Evolutionary conservation across 2,329 filamentous ascomycete species (phyloP).

Genomic region (Xenoacremonium recifei): DNA sequence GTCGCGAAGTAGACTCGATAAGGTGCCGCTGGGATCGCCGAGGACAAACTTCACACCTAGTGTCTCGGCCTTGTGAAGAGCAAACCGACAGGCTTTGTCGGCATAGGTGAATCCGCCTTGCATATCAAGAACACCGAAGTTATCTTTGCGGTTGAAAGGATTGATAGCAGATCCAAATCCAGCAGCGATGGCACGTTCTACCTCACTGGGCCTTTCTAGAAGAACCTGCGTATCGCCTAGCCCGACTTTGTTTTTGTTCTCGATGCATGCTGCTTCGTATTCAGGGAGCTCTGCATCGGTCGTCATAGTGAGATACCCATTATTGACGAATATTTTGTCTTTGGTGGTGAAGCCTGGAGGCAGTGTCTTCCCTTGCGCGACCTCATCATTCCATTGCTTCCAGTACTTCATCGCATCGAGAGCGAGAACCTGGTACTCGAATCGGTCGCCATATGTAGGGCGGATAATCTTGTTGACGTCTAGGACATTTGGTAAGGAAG

Average conservation of each 20-base stretch:
- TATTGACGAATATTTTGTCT: conserved; percentile 6
- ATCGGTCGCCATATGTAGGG: conserved; percentile 4
- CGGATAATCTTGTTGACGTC: conserved; percentile 9
- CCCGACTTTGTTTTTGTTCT: conserved; percentile 5
- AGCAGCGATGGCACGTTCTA: conserved; percentile 24
- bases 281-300: neutral
- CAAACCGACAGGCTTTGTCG: conserved; percentile 44
- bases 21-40: conserved; percentile 25
- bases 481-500: too few species aligned
- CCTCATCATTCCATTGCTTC: conserved; percentile 6
- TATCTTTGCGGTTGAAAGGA: conserved; percentile 33
- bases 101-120: conserved; percentile 44
- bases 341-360: conserved; percentile 1
- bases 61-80: conserved; percentile 39
- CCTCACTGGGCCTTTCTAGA: conserved; percentile 12
- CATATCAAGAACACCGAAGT: conserved; percentile 42
- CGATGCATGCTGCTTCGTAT: conserved; percentile 4
- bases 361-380: neutral
- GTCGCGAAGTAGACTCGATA: conserved; percentile 26
- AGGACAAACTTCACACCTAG: conserved; percentile 43
- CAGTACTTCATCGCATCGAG: conserved; percentile 5
- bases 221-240: conserved; percentile 1
- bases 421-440: conserved; percentile 4
- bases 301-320: conserved; percentile 5
- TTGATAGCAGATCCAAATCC: conserved; percentile 34